These are phyloP conservation scores for Cicer cuneatum DNA, from an alignment of 306 rosid species.

Conservation along the genomic window DNA sequence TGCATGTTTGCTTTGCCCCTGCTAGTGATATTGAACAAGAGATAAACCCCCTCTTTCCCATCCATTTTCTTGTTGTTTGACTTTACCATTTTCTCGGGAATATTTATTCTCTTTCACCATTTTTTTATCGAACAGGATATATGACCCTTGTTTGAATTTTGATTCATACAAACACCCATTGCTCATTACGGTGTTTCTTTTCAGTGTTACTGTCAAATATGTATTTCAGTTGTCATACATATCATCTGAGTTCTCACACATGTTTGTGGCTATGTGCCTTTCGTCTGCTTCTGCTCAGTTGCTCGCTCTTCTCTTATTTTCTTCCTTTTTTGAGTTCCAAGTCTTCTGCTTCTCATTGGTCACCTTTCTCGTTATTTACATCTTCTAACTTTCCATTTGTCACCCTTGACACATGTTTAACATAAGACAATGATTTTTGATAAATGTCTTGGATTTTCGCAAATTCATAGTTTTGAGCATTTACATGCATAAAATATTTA, in stretches of 20 bases:
- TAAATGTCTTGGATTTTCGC: neutral
- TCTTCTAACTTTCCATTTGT: neutral
- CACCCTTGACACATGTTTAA: slow-evolving; percentile 10
- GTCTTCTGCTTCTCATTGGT: slow-evolving; percentile 15
- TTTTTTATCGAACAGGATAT: neutral
- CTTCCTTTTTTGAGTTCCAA: neutral
- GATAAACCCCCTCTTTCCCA: neutral
- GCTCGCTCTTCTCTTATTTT: neutral
- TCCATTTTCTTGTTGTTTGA: neutral
- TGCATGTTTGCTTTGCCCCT: neutral
- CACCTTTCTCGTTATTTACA: neutral
- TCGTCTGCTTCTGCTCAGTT: neutral
- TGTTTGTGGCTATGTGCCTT: slow-evolving; percentile 7
- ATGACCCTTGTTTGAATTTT: slow-evolving; percentile 2
- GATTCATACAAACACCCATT: neutral
- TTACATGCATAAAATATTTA: neutral
- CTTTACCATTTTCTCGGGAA: neutral
- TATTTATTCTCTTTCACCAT: neutral
- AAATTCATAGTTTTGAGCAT: neutral
- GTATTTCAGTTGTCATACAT: neutral
- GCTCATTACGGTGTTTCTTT: neutral
- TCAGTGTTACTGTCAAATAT: slow-evolving; percentile 15
- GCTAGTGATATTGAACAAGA: neutral
- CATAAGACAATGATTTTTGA: neutral
- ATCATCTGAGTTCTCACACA: neutral